phyloP scores from a whole-genome alignment of 2,329 filamentous ascomycete genomes.

The Samsoniella hepiali region DNA sequence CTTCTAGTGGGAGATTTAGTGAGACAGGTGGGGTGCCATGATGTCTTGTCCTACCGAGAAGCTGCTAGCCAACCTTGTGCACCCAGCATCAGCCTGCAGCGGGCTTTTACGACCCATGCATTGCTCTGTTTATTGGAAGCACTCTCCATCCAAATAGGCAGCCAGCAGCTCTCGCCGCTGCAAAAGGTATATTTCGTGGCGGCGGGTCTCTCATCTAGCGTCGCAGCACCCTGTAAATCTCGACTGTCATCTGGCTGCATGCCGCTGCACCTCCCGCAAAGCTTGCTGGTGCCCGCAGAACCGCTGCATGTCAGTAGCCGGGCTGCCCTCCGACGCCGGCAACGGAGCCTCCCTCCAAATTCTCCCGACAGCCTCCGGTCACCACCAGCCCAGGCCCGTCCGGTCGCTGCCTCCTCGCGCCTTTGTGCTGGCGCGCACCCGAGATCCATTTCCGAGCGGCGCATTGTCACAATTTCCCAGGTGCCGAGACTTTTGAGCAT shows the following conservation, averaged over 20 bases:
- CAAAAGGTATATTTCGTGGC: constrained; percentile 1
- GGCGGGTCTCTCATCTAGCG: constrained; percentile 5
- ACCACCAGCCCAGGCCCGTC: not conserved
- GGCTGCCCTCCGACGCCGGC: constrained; percentile 8
- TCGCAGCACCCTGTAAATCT: constrained; percentile 8
- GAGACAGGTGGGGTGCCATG: constrained; percentile 3
- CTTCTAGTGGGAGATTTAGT: not conserved
- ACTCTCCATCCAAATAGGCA: not conserved
- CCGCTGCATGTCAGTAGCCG: not conserved
- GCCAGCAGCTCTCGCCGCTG: not conserved
- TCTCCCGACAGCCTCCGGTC: not conserved
- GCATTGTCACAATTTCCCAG: not conserved
- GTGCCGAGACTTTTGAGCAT: not conserved
- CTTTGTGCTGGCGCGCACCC: too few relatives aligned
- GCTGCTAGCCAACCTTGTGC: not conserved
- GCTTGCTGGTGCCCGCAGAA: too few relatives aligned
- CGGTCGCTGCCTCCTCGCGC: too few relatives aligned
- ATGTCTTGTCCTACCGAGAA: not conserved
- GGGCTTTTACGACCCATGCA: too few relatives aligned
- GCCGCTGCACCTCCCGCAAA: not conserved
- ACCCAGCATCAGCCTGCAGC: too few relatives aligned
- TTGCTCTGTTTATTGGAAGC: too few relatives aligned
- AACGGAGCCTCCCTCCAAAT: constrained; percentile 6
- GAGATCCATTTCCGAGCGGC: too few relatives aligned
- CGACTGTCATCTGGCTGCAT: not conserved